These are phyloP conservation scores for Selaginella tamariscina DNA, from an alignment of 75 land plant genomes.

Conservation along the genomic window DNA sequence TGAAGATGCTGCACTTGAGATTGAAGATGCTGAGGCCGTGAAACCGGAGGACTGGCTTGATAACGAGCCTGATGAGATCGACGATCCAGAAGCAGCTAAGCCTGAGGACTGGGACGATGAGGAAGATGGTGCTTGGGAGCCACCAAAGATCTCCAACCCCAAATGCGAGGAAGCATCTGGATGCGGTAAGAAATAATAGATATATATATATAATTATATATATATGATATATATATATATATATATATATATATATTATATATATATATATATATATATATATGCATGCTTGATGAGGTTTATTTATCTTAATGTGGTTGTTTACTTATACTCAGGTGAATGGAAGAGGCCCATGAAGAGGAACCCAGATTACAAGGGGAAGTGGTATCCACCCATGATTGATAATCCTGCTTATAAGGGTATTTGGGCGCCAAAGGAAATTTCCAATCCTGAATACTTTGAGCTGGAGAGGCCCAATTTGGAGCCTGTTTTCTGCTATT, in stretches of 20 bases:
- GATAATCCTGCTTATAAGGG: conserved; percentile 90
- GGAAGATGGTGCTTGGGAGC: conserved; percentile 96
- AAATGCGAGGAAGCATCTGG: conserved; percentile 81
- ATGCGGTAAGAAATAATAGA: no score
- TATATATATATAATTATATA: no score
- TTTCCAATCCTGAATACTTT: conserved; percentile 73
- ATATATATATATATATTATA: no score
- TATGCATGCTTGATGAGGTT: no score
- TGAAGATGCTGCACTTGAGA: conserved; percentile 84
- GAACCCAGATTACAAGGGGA: conserved; percentile 90
- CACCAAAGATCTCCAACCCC: conserved; percentile 81
- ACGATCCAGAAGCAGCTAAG: conserved; percentile 74
- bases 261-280: no score
- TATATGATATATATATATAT: no score
- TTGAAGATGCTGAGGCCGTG: conserved; percentile 70
- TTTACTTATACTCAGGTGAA: no score
- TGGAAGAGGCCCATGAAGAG: conserved; percentile 86
- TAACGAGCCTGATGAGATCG: conserved; percentile 91
- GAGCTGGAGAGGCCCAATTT: conserved; percentile 61
- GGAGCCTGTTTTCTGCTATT: conserved; percentile 73
- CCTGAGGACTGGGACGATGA: conserved; percentile 99
- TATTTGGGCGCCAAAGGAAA: conserved; percentile 78
- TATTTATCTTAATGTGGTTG: no score
- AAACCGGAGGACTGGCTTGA: conserved; percentile 97
- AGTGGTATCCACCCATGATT: conserved; percentile 80